Base-by-base conservation (phyloP, 2,329 filamentous ascomycete species). In the Neobulgaria alba region DNA sequence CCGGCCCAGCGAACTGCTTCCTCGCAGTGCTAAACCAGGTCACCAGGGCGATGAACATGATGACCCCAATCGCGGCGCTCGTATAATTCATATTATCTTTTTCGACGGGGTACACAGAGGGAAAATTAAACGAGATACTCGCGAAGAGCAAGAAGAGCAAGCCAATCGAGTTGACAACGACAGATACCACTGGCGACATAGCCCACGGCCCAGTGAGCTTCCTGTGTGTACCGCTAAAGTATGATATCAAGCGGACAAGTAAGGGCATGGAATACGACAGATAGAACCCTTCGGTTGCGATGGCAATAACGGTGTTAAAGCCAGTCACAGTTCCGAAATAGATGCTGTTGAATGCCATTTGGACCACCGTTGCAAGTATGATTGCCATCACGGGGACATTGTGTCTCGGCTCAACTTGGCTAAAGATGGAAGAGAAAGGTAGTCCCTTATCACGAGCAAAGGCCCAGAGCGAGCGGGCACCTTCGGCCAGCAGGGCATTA, bases 31-130 rank as follows among this genome's bases (percentile, higher is more conserved):
- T 69, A 5, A 73, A 43, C 73, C 72, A 76, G 1, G 69, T 75
- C 2, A 68, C 50, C 1, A 63, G 31, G 12, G 66, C 69, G 14
- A 77, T 61, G 4, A 74, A 44, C 54, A 68, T 72, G 29, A 76
- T 68, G 2, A 72, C 61, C 0, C 72, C 73, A 20, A 75, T 67
- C 0, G 73, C 73, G 1, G 73, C 73, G 16, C 65, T 68, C 0
- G 71, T 75, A 47, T 75, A 76, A 43, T 75, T 77, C 73, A 77
- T 77, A 26, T 72, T 73, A 18, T 71, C 64, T 23, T 62, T 62
- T 1, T 60, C 63, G n/a, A 77, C 71, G 0, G 73, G 74, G 5
- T 56, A 64, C 0, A 64, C 52, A 0, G 63, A 66, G 0, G 74
- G 73, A 41, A 77, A 72, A 42, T 75, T 77, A 53, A 76, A 75